phyloP scores from a whole-genome alignment of 1,284 basidiomycete genomes.

The Schizophyllum amplum region DNA sequence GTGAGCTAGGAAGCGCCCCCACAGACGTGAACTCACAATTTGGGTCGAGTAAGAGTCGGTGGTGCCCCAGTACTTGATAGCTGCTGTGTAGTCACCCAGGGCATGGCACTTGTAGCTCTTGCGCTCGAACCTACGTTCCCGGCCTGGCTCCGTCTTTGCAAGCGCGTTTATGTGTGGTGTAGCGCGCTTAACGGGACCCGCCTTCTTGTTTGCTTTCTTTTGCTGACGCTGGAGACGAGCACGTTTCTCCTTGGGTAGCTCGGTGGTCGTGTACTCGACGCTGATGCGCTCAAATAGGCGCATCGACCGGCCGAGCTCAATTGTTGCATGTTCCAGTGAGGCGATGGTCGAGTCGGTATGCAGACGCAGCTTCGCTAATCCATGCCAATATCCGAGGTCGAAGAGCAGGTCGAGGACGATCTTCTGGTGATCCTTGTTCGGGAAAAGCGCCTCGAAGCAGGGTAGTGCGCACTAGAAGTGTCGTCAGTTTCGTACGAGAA shows the following conservation, averaged over 20 bases:
- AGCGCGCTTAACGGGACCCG: background rate
- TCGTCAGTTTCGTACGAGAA: too few species aligned
- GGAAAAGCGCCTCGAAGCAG: constrained; percentile 10
- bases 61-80: constrained; percentile 11
- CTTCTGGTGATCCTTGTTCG: background rate
- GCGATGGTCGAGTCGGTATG: constrained; percentile 5
- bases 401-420: constrained; percentile 7
- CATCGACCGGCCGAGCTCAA: background rate
- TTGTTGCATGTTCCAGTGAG: background rate
- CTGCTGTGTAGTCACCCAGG: constrained; percentile 11
- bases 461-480: constrained; percentile 4
- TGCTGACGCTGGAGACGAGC: constrained; percentile 1
- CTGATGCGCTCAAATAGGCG: background rate
- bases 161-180: background rate
- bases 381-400: constrained; percentile 10
- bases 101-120: constrained; percentile 14
- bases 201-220: background rate
- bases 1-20: background rate
- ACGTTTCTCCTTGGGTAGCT: constrained; percentile 3
- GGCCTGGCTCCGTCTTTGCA: too few species aligned
- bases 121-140: constrained; percentile 7
- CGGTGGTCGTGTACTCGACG: background rate
- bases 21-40: constrained; percentile 8
- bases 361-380: constrained; percentile 9
- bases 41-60: constrained; percentile 15